A percentile compares a stretch with the other conserved stretches of the same genome.
Evolutionary conservation across 1,284 basidiomycete genomes (phyloP).

Genomic region (Papiliotrema laurentii): DNA sequence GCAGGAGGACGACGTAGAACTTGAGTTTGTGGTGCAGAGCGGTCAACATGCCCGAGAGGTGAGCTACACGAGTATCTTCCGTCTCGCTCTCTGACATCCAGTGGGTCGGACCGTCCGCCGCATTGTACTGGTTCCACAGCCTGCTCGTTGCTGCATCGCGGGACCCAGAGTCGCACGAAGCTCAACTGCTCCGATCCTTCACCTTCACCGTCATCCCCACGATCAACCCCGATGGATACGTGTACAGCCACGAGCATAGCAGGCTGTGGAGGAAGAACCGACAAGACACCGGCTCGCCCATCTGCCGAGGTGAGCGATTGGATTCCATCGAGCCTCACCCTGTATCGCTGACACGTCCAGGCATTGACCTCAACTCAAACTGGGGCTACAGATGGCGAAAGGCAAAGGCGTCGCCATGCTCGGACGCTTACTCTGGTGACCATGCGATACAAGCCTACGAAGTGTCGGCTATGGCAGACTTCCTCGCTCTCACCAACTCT

Average conservation of each 20-base stretch:
- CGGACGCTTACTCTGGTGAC: conserved; percentile 67
- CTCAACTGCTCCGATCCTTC: conserved; percentile 57
- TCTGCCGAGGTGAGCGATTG: conserved; percentile 43
- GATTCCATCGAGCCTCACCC: too few relatives aligned
- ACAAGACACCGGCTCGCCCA: conserved; percentile 50
- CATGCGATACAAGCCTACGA: conserved; percentile 71
- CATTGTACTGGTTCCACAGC: conserved; percentile 68
- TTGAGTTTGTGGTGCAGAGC: conserved; percentile 63
- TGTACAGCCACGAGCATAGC: conserved; percentile 59
- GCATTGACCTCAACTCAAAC: conserved; percentile 77
- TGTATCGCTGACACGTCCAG: too few relatives aligned
- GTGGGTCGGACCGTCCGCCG: conserved; percentile 75
- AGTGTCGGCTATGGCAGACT: conserved; percentile 67
- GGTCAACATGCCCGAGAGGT: conserved; percentile 78
- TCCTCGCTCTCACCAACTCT: conserved; percentile 51
- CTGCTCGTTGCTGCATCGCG: conserved; percentile 55
- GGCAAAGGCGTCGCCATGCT: conserved; percentile 53
- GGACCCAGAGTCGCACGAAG: conserved; percentile 28
- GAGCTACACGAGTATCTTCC: conserved; percentile 10
- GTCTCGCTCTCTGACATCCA: conserved; percentile 30
- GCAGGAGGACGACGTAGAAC: conserved; percentile 13
- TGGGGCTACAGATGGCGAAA: conserved; percentile 53
- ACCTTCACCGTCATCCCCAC: conserved; percentile 72
- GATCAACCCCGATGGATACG: conserved; percentile 80
- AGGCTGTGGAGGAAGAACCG: conserved; percentile 83